Percentiles rank a stretch among this genome's conserved stretches.
phyloP scores from a whole-genome alignment of 768 basidiomycete species.

The Candolleomyces aberdarensis region DNA sequence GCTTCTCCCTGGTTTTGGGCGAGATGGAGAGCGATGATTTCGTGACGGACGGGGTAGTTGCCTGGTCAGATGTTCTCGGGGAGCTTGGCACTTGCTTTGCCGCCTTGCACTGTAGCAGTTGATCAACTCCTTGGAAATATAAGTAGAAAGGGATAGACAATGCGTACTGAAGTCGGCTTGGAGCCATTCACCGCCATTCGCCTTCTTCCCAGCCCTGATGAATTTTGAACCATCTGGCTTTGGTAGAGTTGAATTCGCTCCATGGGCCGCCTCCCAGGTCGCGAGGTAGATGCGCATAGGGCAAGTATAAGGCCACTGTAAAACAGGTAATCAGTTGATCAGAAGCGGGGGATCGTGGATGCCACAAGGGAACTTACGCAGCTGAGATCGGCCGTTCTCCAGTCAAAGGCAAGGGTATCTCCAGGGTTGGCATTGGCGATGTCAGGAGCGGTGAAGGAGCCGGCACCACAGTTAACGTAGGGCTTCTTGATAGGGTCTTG shows the following conservation, averaged over 20 bases:
- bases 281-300: slow-evolving; percentile 77
- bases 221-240: slow-evolving; percentile 76
- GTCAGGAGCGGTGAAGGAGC: slow-evolving; percentile 45
- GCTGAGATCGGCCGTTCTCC: slow-evolving; percentile 46
- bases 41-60: slow-evolving; percentile 74
- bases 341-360: too few relatives aligned
- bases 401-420: slow-evolving; percentile 50
- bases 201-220: slow-evolving; percentile 45
- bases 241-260: slow-evolving; percentile 52
- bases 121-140: not conserved
- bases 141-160: not conserved
- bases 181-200: slow-evolving; percentile 40
- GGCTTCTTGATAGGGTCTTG: slow-evolving; percentile 49
- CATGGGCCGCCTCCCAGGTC: slow-evolving; percentile 55
- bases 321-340: not conserved
- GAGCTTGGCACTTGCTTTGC: slow-evolving; percentile 29
- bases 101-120: too few relatives aligned
- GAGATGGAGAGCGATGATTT: slow-evolving; percentile 76
- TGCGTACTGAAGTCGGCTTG: slow-evolving; percentile 53
- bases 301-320: slow-evolving; percentile 51
- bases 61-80: slow-evolving; percentile 58
- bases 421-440: slow-evolving; percentile 60
- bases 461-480: slow-evolving; percentile 57
- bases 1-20: slow-evolving; percentile 58
- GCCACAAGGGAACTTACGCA: slow-evolving; percentile 22